Evolutionary conservation across 208 protist species (phyloP), one percentile per base, ranked within the genome.

Genomic region (Trypanosoma conorhini): DNA sequence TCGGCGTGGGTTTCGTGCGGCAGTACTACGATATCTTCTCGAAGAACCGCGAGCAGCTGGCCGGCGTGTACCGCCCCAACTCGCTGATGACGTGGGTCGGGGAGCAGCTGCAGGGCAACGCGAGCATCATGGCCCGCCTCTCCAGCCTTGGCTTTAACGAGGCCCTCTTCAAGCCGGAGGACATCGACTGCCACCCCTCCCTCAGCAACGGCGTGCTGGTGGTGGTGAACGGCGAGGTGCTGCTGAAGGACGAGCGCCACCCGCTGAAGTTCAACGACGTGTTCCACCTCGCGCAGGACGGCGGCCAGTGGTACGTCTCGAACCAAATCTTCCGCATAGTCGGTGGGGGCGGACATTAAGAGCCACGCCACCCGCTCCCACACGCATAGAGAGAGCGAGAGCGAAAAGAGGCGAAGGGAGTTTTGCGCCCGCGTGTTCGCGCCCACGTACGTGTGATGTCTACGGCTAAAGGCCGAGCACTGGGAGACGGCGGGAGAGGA

Each of bases 321-420:
- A 96, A 96, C 70, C 91, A 96, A 48, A 81, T 96, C 55, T 96
- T 96, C 67, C 88, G 89, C 71, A 90, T 96, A 56, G 81, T 96
- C 58, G 91, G 88, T 51, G 91, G 91, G 40, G 90, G 87, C 44
- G 90, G 84, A 28, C 86, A 87, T 55, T 91, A 81, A 51, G n/a
- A n/a, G n/a, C n/a, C n/a, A n/a, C n/a, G n/a, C n/a, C n/a, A n/a
- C n/a, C n/a, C n/a, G n/a, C n/a, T n/a, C n/a, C n/a, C n/a, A n/a
- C n/a, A n/a, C n/a, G n/a, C n/a, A 42, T 42, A 42, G 12, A 5
- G 12, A 13, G 38, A 42, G 5, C 38, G 12, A 62, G 3, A 42
- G 12, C 8, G 12, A 42, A 42, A 42, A 42, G 38, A 42, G 12
- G 38, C 38, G 12, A 13, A 42, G 10, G 50, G 35, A 22, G 48